A percentile compares a stretch with the other conserved stretches of the same genome.
Conservation (phyloP, 1,139 yeast species). For the Geotrichum restrictum region DNA sequence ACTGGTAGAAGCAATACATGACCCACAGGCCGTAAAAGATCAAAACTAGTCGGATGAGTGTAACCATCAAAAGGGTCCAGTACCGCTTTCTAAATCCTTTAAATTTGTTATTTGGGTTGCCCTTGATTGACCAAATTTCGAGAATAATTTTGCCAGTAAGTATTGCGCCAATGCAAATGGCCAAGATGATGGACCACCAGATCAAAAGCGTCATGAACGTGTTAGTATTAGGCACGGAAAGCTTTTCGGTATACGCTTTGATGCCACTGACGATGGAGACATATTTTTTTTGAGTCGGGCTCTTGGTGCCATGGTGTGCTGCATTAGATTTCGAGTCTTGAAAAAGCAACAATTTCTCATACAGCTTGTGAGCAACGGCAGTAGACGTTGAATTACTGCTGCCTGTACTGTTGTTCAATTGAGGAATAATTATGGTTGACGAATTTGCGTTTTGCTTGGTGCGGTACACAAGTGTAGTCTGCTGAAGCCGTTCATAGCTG, state of each 20-base stretch:
- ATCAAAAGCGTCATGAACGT: constrained; percentile 37
- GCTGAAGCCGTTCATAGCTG: constrained; percentile 25
- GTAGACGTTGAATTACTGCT: constrained; percentile 2
- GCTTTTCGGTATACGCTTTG: constrained; percentile 33
- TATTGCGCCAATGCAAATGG: constrained; percentile 27
- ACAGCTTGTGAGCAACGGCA: neutral
- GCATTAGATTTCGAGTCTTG: neutral
- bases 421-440: constrained; percentile 2
- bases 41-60: constrained; percentile 32
- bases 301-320: neutral
- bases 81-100: constrained; percentile 31
- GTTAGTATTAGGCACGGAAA: constrained; percentile 35
- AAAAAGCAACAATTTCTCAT: neutral
- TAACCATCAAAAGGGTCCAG: constrained; percentile 26
- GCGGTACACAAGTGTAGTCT: constrained; percentile 30
- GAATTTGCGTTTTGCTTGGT: constrained; percentile 21
- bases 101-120: constrained; percentile 24
- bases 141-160: constrained; percentile 28
- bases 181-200: constrained; percentile 35
- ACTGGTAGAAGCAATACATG: constrained; percentile 35
- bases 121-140: constrained; percentile 26
- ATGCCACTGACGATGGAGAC: constrained; percentile 34
- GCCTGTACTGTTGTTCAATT: neutral
- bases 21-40: constrained; percentile 38
- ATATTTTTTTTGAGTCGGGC: constrained; percentile 16